These are phyloP conservation scores for Pulveroboletus sp. DNA, from an alignment of 1,284 basidiomycete genomes.

Conservation along the genomic window DNA sequence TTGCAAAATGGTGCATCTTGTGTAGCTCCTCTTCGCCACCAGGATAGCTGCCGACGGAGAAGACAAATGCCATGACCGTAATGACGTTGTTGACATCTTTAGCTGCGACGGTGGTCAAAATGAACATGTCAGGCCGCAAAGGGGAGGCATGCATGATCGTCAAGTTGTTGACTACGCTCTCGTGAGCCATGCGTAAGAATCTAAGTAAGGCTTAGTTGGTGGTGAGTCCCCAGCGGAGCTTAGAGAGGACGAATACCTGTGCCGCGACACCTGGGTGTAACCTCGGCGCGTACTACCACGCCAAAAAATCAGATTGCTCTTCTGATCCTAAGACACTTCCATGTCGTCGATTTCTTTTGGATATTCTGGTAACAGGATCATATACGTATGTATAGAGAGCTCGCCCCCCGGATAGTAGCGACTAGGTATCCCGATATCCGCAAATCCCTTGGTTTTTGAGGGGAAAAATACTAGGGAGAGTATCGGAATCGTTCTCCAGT, in stretches of 20 bases:
- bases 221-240: neutral
- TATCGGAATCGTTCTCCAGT: constrained; percentile 85
- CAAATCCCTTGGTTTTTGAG: constrained; percentile 79
- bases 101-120: constrained; percentile 64
- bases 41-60: constrained; percentile 74
- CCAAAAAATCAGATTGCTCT: constrained; percentile 77
- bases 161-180: constrained; percentile 54
- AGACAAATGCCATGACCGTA: constrained; percentile 89
- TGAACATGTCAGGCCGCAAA: constrained; percentile 57
- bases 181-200: constrained; percentile 79
- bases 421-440: constrained; percentile 89
- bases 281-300: constrained; percentile 85
- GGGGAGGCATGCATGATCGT: constrained; percentile 80
- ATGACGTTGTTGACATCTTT: constrained; percentile 73
- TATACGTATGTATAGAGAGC: constrained; percentile 87
- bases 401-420: constrained; percentile 92
- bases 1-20: constrained; percentile 71
- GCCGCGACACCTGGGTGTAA: constrained; percentile 81
- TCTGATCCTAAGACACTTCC: constrained; percentile 83
- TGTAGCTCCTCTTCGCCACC: constrained; percentile 78
- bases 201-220: constrained; percentile 38
- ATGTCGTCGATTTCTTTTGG: constrained; percentile 75
- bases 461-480: constrained; percentile 92
- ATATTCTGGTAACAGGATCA: constrained; percentile 73
- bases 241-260: constrained; percentile 54